Evolutionary conservation across 2,329 filamentous ascomycete species (phyloP).

Genomic region (Penicillium capsulatum): DNA sequence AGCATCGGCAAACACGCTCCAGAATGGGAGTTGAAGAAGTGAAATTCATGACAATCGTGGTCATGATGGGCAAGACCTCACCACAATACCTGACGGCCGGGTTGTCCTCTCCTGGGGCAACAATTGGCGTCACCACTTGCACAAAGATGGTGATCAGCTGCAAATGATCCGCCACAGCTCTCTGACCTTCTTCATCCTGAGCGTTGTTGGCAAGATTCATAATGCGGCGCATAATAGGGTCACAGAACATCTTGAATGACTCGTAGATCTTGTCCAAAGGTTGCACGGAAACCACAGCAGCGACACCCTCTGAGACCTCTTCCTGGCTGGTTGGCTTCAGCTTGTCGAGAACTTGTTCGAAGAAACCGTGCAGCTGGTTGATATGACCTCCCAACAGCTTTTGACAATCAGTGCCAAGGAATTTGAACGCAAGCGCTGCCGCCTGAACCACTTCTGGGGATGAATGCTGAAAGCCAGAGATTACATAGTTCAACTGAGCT

Average conservation of each 20-base stretch:
- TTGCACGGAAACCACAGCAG: slow-evolving; percentile 83
- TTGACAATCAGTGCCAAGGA: slow-evolving; percentile 93
- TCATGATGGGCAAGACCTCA: slow-evolving; percentile 83
- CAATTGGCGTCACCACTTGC: slow-evolving; percentile 69
- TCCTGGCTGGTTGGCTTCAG: slow-evolving; percentile 84
- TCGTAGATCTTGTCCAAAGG: slow-evolving; percentile 74
- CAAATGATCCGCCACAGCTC: slow-evolving; percentile 88
- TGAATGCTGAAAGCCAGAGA: slow-evolving; percentile 81
- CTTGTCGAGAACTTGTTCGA: slow-evolving; percentile 81
- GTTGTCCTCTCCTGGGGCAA: slow-evolving; percentile 68
- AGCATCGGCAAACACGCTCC: slow-evolving; percentile 89
- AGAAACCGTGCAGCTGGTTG: slow-evolving; percentile 83
- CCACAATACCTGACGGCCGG: slow-evolving; percentile 95
- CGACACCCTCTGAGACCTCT: slow-evolving; percentile 93
- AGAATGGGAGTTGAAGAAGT: slow-evolving; percentile 81
- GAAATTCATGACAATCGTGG: slow-evolving; percentile 84
- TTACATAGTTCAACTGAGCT: slow-evolving; percentile 91
- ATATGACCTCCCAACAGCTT: slow-evolving; percentile 80
- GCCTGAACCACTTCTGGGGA: slow-evolving; percentile 89
- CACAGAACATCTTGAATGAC: slow-evolving; percentile 86
- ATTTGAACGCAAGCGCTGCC: slow-evolving; percentile 90
- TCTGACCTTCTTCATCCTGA: slow-evolving; percentile 73
- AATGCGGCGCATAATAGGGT: slow-evolving; percentile 79
- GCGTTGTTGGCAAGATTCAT: slow-evolving; percentile 85
- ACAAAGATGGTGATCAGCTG: slow-evolving; percentile 90